A percentile compares a stretch with the other conserved stretches of the same genome.
These are phyloP conservation scores for Cutaneotrichosporon cyanovorans DNA, from an alignment of 1,284 basidiomycete species.

Conservation along the genomic window DNA sequence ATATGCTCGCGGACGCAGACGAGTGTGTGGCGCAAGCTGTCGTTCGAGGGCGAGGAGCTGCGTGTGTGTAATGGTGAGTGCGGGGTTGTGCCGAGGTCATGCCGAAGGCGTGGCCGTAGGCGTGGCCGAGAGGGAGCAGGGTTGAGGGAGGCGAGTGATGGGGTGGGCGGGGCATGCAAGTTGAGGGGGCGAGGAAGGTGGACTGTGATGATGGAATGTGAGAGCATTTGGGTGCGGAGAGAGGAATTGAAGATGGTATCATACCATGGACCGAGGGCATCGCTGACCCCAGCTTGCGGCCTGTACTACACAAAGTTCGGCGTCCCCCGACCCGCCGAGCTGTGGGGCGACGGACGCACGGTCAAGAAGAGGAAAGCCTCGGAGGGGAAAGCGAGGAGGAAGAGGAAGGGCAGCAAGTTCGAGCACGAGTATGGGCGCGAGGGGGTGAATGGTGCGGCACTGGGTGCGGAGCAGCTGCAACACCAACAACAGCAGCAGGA, in stretches of 20 bases:
- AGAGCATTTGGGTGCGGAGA: too few species aligned
- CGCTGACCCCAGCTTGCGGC: constrained; percentile 35
- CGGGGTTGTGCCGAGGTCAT: too few species aligned
- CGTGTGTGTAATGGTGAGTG: constrained; percentile 43
- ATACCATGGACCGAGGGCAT: too few species aligned
- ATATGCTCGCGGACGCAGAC: constrained; percentile 40
- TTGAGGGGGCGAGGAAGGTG: too few species aligned
- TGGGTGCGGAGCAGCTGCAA: neutral
- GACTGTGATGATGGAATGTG: too few species aligned
- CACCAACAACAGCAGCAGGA: neutral
- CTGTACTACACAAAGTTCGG: constrained; percentile 39
- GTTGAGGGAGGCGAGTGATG: neutral
- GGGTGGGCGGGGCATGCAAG: too few species aligned
- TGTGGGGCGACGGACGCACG: constrained; percentile 41
- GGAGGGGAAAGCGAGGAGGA: constrained; percentile 5
- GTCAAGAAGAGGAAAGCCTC: constrained; percentile 31
- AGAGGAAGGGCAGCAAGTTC: constrained; percentile 10
- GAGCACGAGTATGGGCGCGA: neutral
- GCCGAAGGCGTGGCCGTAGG: too few species aligned
- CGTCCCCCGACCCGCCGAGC: constrained; percentile 37
- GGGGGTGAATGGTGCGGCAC: neutral
- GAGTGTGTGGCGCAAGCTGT: constrained; percentile 40
- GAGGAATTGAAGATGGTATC: too few species aligned
- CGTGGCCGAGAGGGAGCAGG: too few species aligned
- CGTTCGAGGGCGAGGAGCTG: constrained; percentile 24